Conservation (phyloP, 1,139 yeast species). For the Geotrichum candidum region DNA sequence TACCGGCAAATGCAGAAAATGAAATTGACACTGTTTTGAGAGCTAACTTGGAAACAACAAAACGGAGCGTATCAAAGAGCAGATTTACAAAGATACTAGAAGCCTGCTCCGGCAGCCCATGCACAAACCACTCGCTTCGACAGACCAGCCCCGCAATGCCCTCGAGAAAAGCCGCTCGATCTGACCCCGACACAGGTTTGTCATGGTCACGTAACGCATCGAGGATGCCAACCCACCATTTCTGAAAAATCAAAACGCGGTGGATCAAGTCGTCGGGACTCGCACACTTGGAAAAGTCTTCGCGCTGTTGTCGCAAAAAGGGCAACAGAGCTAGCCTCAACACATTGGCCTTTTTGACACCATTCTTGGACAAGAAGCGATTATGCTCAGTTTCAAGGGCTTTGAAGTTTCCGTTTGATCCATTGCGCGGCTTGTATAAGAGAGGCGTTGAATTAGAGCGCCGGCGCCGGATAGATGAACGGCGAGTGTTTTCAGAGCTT, state of each 20-base stretch:
- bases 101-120: slow-evolving; percentile 9
- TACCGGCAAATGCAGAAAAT: slow-evolving; percentile 71
- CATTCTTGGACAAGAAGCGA: slow-evolving; percentile 41
- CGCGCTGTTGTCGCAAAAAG: slow-evolving; percentile 44
- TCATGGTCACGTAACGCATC: slow-evolving; percentile 36
- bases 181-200: slow-evolving; percentile 43
- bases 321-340: slow-evolving; percentile 62
- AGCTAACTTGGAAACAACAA: slow-evolving; percentile 47
- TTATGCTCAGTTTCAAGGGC: slow-evolving; percentile 26
- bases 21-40: slow-evolving; percentile 54
- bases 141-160: slow-evolving; percentile 62
- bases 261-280: slow-evolving; percentile 17
- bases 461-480: slow-evolving; percentile 1
- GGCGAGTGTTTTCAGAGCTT: not conserved
- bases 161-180: slow-evolving; percentile 67
- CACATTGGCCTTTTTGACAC: slow-evolving; percentile 57
- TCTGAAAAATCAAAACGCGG: slow-evolving; percentile 39
- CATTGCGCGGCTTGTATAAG: not conserved
- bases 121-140: slow-evolving; percentile 55
- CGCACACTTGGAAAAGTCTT: slow-evolving; percentile 18
- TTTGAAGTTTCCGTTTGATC: slow-evolving; percentile 22
- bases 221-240: slow-evolving; percentile 66
- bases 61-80: slow-evolving; percentile 52
- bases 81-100: not conserved
- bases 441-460: slow-evolving; percentile 3